phyloP scores from a whole-genome alignment of 2,329 filamentous ascomycete species.

The Raffaelea albimanens region DNA sequence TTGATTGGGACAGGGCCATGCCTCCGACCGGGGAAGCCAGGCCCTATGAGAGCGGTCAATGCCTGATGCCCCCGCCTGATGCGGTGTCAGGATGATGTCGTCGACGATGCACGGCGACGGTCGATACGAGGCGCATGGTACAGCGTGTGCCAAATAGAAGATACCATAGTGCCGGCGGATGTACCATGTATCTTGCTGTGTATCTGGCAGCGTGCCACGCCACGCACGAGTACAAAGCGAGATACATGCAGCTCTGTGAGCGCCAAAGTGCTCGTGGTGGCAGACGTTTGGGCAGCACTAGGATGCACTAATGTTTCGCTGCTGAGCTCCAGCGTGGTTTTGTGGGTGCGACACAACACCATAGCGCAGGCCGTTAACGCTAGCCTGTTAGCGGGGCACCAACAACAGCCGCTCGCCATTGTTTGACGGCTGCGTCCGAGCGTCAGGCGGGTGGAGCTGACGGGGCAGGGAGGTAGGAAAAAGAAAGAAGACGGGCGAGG shows the following conservation, averaged over 20 bases:
- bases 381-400: neutral
- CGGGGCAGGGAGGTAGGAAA: neutral
- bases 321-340: neutral
- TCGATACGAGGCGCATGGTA: neutral
- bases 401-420: neutral
- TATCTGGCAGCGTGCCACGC: neutral
- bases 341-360: neutral
- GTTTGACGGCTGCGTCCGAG: neutral
- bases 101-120: neutral
- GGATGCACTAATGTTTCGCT: neutral
- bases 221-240: neutral
- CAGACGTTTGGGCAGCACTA: neutral
- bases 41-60: neutral
- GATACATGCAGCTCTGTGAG: too few relatives aligned
- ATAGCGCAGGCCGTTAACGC: neutral
- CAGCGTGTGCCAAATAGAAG: neutral
- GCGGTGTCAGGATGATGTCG: neutral
- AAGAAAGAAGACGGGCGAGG: neutral
- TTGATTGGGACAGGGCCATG: too few relatives aligned
- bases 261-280: too few relatives aligned
- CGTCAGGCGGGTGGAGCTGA: neutral
- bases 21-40: too few relatives aligned
- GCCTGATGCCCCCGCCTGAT: neutral
- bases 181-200: neutral
- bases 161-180: neutral